Base-by-base conservation (phyloP, 2,329 filamentous ascomycete species). In the Venturiaceae sp. region DNA sequence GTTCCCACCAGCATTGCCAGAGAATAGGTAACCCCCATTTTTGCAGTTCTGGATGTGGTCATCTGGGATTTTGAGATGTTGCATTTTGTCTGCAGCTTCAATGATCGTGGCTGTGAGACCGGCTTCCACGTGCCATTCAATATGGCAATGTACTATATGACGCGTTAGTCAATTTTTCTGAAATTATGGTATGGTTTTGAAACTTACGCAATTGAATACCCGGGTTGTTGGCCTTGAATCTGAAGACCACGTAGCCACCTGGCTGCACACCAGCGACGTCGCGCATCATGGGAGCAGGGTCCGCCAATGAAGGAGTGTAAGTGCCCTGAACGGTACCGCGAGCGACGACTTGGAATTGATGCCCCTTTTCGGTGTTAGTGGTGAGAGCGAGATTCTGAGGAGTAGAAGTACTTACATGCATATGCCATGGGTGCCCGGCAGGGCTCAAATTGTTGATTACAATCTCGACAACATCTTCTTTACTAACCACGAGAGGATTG, bases 1-100 rank as follows among this genome's bases (percentile, higher is more conserved):
- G 66, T 91, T 90, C 0, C 79, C 90, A 0, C 88, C 90, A 0
- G 89, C 90, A 65, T 94, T 94, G 4, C 90, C 90, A 3, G 66
- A 65, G 0, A 74, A 80, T 0, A 81, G 76, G 0, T 83, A 70
- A 6, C 74, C 71, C 0, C 68, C 75, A 0, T 75, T 79, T 5
- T 73, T 72, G 67, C 88, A 92, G 3, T 73, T 80, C 6, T 81
- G 79, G 41, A 78, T 72, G 64, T 87, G 83, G 60, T 85, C 78
- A 30, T 77, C 67, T 0, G 88, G 88, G 21, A 95, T 80, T 0
- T 71, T 74, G 60, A 80, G 70, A n/a, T n/a, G n/a, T 65, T 91
- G 87, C 0, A 94, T 67, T 21, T 82, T 77, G 1, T 77, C 66
- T 0, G 77, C 78, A 1, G 73, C 71, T 63, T 82, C 79, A 57